Conservation (phyloP, 371 early-diverging fungal species). For the Batrachochytrium dendrobatidis region DNA sequence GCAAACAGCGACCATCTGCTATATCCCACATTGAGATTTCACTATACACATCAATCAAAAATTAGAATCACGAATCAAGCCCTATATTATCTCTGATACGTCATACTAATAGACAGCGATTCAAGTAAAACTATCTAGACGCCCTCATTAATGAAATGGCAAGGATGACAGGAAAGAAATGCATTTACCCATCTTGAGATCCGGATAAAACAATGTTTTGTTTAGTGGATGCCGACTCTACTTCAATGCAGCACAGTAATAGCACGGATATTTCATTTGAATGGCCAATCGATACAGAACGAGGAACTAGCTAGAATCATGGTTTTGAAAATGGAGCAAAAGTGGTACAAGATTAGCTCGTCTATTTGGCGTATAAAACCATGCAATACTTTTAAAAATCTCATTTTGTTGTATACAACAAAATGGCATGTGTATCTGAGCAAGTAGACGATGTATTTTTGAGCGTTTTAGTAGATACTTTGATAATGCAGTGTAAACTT, state of each 20-base stretch:
- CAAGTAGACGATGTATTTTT: no score
- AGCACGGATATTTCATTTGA: slow-evolving; percentile 49
- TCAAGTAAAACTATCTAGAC: background rate
- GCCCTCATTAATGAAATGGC: background rate
- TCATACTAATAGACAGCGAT: background rate
- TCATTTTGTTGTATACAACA: no score
- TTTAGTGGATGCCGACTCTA: slow-evolving; percentile 35
- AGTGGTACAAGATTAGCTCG: no score
- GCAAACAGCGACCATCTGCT: slow-evolving; percentile 62
- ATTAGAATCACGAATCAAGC: background rate
- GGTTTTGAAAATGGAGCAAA: no score
- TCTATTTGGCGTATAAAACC: no score
- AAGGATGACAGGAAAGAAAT: no score
- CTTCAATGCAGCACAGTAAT: slow-evolving; percentile 41
- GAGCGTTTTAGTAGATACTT: no score
- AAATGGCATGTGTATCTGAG: no score
- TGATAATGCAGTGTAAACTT: no score
- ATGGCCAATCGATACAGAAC: slow-evolving; percentile 54
- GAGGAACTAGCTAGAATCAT: slow-evolving; percentile 40
- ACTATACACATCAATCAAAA: slow-evolving; percentile 23
- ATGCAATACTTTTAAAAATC: no score
- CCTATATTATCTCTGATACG: background rate
- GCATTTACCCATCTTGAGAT: slow-evolving; percentile 56
- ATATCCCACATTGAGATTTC: slow-evolving; percentile 66
- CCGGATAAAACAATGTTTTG: slow-evolving; percentile 59